Conservation (phyloP, 441 rosid genomes). For the Corymbia citriodora region DNA sequence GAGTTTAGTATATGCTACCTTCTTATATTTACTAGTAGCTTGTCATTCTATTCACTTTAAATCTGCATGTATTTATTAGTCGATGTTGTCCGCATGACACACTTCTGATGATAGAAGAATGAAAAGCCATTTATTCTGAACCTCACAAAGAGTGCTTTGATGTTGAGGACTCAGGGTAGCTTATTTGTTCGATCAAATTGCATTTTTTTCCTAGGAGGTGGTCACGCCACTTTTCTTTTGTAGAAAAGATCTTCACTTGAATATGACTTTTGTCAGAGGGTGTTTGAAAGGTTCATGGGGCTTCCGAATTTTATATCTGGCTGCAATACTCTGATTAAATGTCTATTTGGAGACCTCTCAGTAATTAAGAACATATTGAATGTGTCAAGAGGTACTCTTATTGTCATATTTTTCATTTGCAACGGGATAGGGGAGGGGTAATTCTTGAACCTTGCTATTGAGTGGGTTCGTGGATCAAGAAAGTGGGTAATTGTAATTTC, state of each 20-base stretch:
- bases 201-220: not conserved
- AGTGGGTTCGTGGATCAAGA: not conserved
- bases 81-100: not conserved
- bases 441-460: not conserved
- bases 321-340: not conserved
- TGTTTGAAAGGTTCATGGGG: not conserved
- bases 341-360: not conserved
- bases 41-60: not conserved
- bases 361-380: not conserved
- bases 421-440: not conserved
- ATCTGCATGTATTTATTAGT: not conserved
- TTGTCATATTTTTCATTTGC: not conserved
- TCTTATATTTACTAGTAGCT: not conserved
- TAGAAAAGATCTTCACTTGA: not conserved
- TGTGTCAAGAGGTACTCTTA: not conserved
- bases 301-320: not conserved
- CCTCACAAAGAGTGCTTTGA: not conserved
- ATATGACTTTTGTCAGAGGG: not conserved
- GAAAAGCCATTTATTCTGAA: not conserved
- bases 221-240: not conserved
- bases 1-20: constrained; percentile 22
- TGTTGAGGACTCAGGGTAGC: not conserved
- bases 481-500: not conserved
- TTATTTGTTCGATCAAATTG: not conserved
- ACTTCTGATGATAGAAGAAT: not conserved